Conservation (phyloP, 208 protist species). For the Trichomonas gallinae region DNA sequence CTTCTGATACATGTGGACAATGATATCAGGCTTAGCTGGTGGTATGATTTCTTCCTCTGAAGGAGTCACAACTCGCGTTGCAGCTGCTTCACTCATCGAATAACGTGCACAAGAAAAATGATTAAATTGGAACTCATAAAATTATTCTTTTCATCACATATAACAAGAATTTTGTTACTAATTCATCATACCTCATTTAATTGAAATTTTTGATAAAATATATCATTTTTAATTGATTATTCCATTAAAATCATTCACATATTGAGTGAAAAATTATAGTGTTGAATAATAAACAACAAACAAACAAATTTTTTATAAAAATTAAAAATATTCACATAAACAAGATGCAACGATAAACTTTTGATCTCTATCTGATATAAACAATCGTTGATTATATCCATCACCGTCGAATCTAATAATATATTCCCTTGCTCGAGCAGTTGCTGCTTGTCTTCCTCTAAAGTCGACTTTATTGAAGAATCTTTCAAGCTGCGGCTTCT, state of each 20-base stretch:
- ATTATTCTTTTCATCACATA: not conserved
- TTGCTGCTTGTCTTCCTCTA: not conserved
- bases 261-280: no score
- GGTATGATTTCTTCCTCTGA: not conserved
- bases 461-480: not conserved
- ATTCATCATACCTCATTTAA: not conserved
- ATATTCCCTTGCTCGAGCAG: not conserved
- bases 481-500: not conserved
- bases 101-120: not conserved
- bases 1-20: not conserved
- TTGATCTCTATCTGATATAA: not conserved
- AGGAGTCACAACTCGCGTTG: not conserved
- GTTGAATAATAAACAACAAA: no score
- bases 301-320: no score
- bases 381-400: not conserved
- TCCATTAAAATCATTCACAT: no score
- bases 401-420: not conserved
- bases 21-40: not conserved
- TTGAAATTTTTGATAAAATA: no score
- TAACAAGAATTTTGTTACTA: not conserved
- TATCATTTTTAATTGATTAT: no score
- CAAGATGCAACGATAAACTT: not conserved
- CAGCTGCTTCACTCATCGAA: not conserved
- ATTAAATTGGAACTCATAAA: no score
- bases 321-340: not conserved